Base-by-base conservation (phyloP, 164 flowering plant genomes). In the Malania oleifera region DNA sequence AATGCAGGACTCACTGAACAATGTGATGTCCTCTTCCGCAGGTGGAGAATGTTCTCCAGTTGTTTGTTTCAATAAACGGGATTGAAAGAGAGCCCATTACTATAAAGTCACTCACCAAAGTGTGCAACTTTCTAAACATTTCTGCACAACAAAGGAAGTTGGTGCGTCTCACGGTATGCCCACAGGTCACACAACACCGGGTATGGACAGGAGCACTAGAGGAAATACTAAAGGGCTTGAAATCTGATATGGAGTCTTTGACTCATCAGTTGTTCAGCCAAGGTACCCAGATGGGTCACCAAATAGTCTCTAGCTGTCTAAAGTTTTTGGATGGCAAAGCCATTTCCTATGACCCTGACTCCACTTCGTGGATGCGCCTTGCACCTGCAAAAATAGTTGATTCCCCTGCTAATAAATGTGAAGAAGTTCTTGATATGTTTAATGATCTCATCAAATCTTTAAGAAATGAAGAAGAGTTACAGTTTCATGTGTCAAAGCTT, bases 291-390 rank as follows among this genome's bases (percentile, higher is more conserved):
- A 70, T 90, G 78, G 80, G 80, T 4, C 69, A 66, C 56, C 97
- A 93, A 70, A 81, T 93, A 34, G 69, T 88, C 41, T 61, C 65
- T 1, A 71, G 66, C 48, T 89, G 97, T 51, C 57, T 84, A 7
- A 71, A 68, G 66, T 78, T 84, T 67, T 74, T 93, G 47, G 65
- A 56, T 9, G 77, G 79, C 6, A 56, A 67, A 17, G 54, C 75
- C 1, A 51, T 34, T 50, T 73, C 82, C 3, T 59, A 52, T 54
- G 82, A 76, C 44, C 70, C 61, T 4, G 84, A 81, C 15, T 74
- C 84, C 18, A 57, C 77, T 63, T 79, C 95, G 27, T 93, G 99
- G 99, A 90, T 90, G 90, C 69, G 80, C 35, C 78, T 73, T 53
- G 56, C 67, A 6, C 78, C 95, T 26, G 35, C 68, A 27, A 82